Conservation (phyloP, 805 yeast genomes). For the Wickerhamiella sergipiensis region DNA sequence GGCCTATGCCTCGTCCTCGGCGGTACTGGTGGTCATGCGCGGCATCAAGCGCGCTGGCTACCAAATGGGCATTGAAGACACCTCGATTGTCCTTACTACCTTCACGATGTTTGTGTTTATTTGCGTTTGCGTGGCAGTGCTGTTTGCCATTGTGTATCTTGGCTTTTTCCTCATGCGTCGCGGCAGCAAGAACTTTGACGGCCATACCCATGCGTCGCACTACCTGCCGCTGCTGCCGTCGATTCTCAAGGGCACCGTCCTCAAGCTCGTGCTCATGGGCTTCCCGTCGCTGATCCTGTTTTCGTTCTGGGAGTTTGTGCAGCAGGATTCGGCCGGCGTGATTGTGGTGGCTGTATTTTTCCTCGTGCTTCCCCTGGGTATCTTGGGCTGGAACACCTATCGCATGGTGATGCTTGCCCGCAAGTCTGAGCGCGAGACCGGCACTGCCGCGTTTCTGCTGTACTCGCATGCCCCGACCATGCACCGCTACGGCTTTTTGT, state of each 20-base stretch:
- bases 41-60: constrained; percentile 81
- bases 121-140: constrained; percentile 55
- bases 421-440: constrained; percentile 41
- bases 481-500: constrained; percentile 74
- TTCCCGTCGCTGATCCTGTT: constrained; percentile 69
- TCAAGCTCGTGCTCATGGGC: constrained; percentile 71
- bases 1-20: constrained; percentile 15
- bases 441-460: constrained; percentile 76
- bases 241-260: constrained; percentile 66
- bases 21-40: constrained; percentile 49
- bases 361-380: constrained; percentile 43
- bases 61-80: constrained; percentile 62
- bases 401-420: constrained; percentile 53
- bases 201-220: constrained; percentile 15
- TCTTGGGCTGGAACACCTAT: constrained; percentile 52
- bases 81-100: constrained; percentile 74
- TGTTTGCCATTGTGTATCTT: constrained; percentile 44
- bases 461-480: constrained; percentile 65
- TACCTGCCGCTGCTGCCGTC: constrained; percentile 39
- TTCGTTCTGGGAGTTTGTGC: constrained; percentile 78
- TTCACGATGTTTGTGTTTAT: constrained; percentile 72
- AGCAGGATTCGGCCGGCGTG: constrained; percentile 76
- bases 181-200: not conserved
- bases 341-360: constrained; percentile 67
- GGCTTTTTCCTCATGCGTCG: constrained; percentile 24